Evolutionary conservation across 2,329 filamentous ascomycete species (phyloP).

Genomic region (Diplodia corticola): DNA sequence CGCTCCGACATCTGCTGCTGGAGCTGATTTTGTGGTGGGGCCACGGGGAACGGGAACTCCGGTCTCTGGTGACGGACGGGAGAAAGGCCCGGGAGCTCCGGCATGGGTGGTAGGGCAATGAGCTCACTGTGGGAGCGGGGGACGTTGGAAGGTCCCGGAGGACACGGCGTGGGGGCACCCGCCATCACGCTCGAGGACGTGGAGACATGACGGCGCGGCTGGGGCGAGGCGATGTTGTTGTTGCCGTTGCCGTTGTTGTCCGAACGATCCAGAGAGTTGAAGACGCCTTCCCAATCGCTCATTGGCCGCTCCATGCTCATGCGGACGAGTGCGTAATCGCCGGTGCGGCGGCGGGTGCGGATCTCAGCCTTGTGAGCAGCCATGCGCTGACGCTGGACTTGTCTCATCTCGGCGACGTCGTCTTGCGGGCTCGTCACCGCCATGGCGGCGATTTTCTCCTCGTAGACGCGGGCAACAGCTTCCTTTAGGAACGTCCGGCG

Average conservation of each 20-base stretch:
- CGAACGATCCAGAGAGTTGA: constrained; percentile 28
- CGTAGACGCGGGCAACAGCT: constrained; percentile 61
- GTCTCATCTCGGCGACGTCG: constrained; percentile 38
- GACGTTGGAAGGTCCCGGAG: neutral
- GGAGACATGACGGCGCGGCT: neutral
- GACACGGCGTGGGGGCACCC: neutral
- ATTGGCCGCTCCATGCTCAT: constrained; percentile 46
- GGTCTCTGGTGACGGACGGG: neutral
- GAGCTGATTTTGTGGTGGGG: neutral
- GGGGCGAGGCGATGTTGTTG: neutral
- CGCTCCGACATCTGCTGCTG: constrained; percentile 3
- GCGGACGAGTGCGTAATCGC: constrained; percentile 38
- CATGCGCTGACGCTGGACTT: constrained; percentile 45
- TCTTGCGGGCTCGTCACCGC: constrained; percentile 34
- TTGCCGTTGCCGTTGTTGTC: neutral
- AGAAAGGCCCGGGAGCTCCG: neutral
- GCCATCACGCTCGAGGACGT: neutral
- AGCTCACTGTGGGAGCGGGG: neutral
- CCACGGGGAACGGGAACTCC: no score
- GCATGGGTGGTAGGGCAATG: constrained; percentile 15
- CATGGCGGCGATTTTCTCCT: constrained; percentile 48
- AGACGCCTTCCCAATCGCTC: constrained; percentile 41
- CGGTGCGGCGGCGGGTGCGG: constrained; percentile 38
- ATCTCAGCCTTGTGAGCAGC: constrained; percentile 47
- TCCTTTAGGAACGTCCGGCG: constrained; percentile 61